Percentiles rank a stretch among this genome's conserved stretches.
Evolutionary conservation across 305 asterid species (phyloP).

Genomic region (Withania somnifera): DNA sequence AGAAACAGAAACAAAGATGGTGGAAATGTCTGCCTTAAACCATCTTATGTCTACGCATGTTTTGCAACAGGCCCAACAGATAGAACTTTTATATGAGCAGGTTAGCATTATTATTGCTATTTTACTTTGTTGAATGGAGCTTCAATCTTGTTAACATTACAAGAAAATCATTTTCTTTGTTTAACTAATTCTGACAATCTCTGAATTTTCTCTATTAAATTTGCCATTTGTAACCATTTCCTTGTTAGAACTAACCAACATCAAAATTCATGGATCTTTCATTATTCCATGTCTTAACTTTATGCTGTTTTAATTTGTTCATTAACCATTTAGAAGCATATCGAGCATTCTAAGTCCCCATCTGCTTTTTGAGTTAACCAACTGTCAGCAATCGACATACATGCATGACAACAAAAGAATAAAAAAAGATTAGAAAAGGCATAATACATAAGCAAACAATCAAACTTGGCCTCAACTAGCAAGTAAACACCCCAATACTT

Average conservation of each 20-base stretch:
- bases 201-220: background rate
- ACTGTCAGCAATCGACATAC: background rate
- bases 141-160: background rate
- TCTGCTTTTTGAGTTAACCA: background rate
- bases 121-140: background rate
- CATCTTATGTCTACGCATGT: conserved; percentile 98
- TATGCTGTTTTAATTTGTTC: background rate
- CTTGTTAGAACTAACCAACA: background rate
- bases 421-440: background rate
- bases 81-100: conserved; percentile 80
- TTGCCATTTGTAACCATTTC: background rate
- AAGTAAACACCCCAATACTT: no score
- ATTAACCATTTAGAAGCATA: background rate
- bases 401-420: background rate
- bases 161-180: background rate
- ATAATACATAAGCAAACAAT: no score
- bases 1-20: conserved; percentile 87
- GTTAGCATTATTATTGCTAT: conserved; percentile 20
- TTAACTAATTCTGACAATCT: background rate
- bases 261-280: background rate
- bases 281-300: background rate
- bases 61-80: conserved; percentile 86
- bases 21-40: conserved; percentile 90
- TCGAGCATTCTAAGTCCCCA: background rate
- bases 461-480: no score